phyloP scores from a whole-genome alignment of 106 monocot species.

The Allium sativum region DNA sequence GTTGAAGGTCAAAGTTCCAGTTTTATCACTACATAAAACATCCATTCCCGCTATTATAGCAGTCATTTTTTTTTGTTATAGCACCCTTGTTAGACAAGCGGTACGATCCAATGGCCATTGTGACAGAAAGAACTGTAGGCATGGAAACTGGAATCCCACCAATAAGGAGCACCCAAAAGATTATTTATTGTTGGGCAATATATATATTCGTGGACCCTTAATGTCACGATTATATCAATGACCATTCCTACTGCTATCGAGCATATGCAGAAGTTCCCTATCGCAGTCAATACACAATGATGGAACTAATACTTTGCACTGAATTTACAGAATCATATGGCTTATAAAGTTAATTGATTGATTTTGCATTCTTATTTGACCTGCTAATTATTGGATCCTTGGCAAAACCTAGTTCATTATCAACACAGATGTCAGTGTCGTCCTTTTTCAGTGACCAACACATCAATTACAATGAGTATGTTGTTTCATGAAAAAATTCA shows the following conservation, averaged over 20 bases:
- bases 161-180: slow-evolving; percentile 41
- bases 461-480: too few relatives aligned
- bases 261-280: slow-evolving; percentile 53
- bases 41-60: slow-evolving; percentile 57
- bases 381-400: too few relatives aligned
- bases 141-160: slow-evolving; percentile 48
- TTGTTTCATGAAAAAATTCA: too few relatives aligned
- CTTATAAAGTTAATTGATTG: too few relatives aligned
- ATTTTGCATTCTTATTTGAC: too few relatives aligned
- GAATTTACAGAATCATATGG: too few relatives aligned
- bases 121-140: slow-evolving; percentile 44
- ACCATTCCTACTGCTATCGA: slow-evolving; percentile 44
- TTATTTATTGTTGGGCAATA: slow-evolving; percentile 38
- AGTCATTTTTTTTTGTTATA: slow-evolving; percentile 48
- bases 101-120: slow-evolving; percentile 52
- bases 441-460: too few relatives aligned
- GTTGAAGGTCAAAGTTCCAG: slow-evolving; percentile 50
- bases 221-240: slow-evolving; percentile 37
- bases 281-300: slow-evolving; percentile 48
- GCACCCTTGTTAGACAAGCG: slow-evolving; percentile 40
- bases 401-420: too few relatives aligned
- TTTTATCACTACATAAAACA: slow-evolving; percentile 52
- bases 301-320: too few relatives aligned
- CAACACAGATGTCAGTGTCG: too few relatives aligned
- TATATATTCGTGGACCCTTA: slow-evolving; percentile 12